phyloP scores from a whole-genome alignment of 1,139 yeast genomes.

The Hemisphaericaspora lyxosophila region DNA sequence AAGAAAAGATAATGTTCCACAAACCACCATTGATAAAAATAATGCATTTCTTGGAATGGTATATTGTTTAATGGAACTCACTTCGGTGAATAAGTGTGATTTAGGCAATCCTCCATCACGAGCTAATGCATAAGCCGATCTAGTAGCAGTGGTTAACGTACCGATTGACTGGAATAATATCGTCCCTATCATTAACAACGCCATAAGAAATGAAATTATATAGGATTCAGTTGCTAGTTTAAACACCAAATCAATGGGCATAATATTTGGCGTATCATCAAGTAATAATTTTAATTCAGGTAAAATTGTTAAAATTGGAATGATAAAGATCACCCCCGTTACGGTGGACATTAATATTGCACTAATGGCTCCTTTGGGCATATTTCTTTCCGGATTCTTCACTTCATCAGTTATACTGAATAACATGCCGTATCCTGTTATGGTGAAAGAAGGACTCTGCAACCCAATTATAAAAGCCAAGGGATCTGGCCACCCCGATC shows the following conservation, averaged over 20 bases:
- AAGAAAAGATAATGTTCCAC: constrained; percentile 59
- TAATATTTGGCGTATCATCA: constrained; percentile 60
- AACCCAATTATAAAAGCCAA: constrained; percentile 72
- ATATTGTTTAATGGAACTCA: constrained; percentile 56
- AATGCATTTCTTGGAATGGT: constrained; percentile 73
- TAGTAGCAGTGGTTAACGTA: constrained; percentile 78
- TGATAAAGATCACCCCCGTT: constrained; percentile 69
- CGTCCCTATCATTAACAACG: constrained; percentile 66
- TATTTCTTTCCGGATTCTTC: constrained; percentile 66
- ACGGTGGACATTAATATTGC: constrained; percentile 64
- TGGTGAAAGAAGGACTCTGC: constrained; percentile 74
- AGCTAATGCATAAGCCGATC: constrained; percentile 84
- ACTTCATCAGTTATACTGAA: constrained; percentile 85
- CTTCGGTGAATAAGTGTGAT: constrained; percentile 62
- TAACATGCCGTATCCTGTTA: constrained; percentile 81
- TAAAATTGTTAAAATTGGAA: constrained; percentile 68
- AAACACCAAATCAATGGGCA: constrained; percentile 68
- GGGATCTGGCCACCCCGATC: constrained; percentile 71
- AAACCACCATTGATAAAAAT: constrained; percentile 64
- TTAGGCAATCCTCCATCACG: constrained; percentile 87
- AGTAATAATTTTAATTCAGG: constrained; percentile 61
- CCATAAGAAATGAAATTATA: constrained; percentile 65
- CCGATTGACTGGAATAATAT: constrained; percentile 78
- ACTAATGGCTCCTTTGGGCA: constrained; percentile 73
- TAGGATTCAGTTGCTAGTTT: constrained; percentile 68